Evolutionary conservation across 1,284 basidiomycete genomes (phyloP).

Genomic region (Fomitiporia mediterranea): DNA sequence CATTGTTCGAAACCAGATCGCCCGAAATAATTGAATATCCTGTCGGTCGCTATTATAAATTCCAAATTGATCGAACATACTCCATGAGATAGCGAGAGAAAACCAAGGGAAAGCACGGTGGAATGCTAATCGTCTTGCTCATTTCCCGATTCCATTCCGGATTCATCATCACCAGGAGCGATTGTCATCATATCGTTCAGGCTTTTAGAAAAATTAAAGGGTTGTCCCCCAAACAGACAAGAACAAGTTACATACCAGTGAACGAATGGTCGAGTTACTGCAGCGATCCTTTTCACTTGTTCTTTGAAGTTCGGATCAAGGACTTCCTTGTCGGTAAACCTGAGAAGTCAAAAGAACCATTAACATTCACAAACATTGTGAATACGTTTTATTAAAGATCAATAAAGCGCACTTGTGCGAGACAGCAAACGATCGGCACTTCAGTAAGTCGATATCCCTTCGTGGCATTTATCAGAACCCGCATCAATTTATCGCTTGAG

Average conservation of each 20-base stretch:
- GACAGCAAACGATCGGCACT: constrained; percentile 77
- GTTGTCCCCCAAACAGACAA: neutral
- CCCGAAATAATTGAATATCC: too few species aligned
- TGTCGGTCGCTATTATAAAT: too few species aligned
- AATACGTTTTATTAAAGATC: constrained; percentile 28
- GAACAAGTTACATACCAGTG: constrained; percentile 58
- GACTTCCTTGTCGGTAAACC: constrained; percentile 76
- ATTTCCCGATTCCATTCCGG: constrained; percentile 18
- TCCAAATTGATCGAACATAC: too few species aligned
- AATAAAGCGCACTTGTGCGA: constrained; percentile 61
- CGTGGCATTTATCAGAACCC: neutral
- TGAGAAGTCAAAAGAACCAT: constrained; percentile 29
- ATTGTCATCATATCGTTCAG: constrained; percentile 65
- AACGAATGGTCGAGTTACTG: constrained; percentile 69
- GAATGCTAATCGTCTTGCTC: constrained; percentile 5
- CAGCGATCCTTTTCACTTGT: constrained; percentile 49
- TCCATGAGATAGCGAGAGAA: too few species aligned
- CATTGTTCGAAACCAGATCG: too few species aligned
- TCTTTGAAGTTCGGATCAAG: constrained; percentile 62
- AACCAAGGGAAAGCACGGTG: too few species aligned
- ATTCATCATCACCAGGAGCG: constrained; percentile 30
- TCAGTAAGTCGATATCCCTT: constrained; percentile 84
- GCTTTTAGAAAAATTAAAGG: constrained; percentile 33
- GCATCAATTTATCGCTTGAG: neutral
- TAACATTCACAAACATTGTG: neutral